Base-by-base conservation (phyloP, 306 rosid genomes). In the Begonia masoniana region DNA sequence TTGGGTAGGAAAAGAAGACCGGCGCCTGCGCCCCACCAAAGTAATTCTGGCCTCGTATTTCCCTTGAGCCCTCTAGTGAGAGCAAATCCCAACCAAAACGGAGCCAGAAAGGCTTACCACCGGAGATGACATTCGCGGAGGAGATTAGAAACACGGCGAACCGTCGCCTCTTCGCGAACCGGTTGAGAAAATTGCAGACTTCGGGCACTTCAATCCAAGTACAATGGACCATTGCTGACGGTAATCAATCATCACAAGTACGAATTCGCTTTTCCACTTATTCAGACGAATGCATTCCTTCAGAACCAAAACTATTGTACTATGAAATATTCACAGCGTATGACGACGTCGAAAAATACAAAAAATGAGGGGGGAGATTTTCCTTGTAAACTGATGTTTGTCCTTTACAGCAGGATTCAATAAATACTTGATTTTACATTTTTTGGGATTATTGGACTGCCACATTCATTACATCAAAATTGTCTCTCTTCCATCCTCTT, bases 101-200 rank as follows among this genome's bases (percentile, higher is more conserved):
- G 94, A 81, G 63, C 50, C 77, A 73, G 51, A 92, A 86, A 23
- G 73, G 78, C 10, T 12, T 78, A 0, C 84, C 80, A 5, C 69
- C 86, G 60, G 96, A 83, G 7, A 16, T 60, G 56, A 54, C 74
- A 2, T 58, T 67, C 0, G 35, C 84, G 47, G 73, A 75, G 47
- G 91, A 89, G 1, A 59, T 54, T 35, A 76, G 95, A 36, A 59
- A 55, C 15, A 26, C 77, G 53, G 48, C 54, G 52, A 84, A 79
- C 62, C 87, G 88, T 10, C 80, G 77, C 15, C 66, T 79, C 9
- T 78, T 85, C 74, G 71, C 69, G 15, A 91, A 86, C 67, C 88
- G 99, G 21, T 91, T 92, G 5, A 59, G 94, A 54, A 91, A 91
- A 74, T 91, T 49, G 92, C 76, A 5, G 99, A 91, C 68, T 86